Base-by-base conservation (phyloP, 345 rosid genomes). In the Hibiscus mutabilis region DNA sequence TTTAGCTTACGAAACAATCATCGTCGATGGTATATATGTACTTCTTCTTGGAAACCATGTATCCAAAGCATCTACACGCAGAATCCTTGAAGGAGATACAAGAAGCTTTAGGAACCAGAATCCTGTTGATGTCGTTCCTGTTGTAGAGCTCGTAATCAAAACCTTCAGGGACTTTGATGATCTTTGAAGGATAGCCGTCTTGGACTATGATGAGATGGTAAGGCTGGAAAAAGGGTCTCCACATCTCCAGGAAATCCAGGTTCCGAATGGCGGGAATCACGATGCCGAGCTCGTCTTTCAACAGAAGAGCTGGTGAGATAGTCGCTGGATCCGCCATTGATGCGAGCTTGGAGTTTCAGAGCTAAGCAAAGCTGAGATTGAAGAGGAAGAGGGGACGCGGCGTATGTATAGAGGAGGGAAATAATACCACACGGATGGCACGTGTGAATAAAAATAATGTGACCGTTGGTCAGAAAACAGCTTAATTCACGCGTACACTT, bases 171-270 rank as follows among this genome's bases (percentile, higher is more conserved):
- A 52, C 57, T 18, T 52, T 52, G 57, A 52, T 52, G 12, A 1
- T n/a, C 24, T 52, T 52, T 18, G 57, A 52, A 52, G 57, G 57
- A 52, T 52, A 22, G 10, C 57, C 57, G 9, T 52, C 57, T 52
- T 88, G 97, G 52, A 91, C 88, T 56, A 91, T 91, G 84, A 91
- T 91, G 57, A 91, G 80, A 53, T 91, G 97, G 83, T 88, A 91
- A 0, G 70, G 81, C 76, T 88, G 82, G 72, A 91, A 84, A 73
- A 86, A 91, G 24, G 57, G 57, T 52, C 57, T 52, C 57, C 57
- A 52, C 57, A 52, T 52, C 57, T 52, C 57, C 57, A 52, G 6
- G 11, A 52, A 52, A 18, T 52, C 57, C 24, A 52, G n/a, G 57
- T 52, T 52, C 11, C 57, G 18, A 52, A 52, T 52, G 57, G 57